These are phyloP conservation scores for Hypoxylon intermedium DNA, from an alignment of 495 filamentous ascomycete genomes.

Conservation along the genomic window DNA sequence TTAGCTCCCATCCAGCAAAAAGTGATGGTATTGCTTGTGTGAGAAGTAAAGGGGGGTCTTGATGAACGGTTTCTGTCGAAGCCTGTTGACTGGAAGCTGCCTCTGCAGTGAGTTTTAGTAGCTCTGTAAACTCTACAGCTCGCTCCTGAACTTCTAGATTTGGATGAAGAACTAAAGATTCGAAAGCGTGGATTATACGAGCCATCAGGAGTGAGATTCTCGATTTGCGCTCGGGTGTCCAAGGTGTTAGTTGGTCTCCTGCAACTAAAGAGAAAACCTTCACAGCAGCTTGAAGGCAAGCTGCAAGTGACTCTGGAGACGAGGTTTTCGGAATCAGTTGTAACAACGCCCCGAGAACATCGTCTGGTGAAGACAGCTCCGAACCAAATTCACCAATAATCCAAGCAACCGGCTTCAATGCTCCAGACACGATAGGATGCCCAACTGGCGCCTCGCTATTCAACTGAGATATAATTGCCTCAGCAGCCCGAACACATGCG, in stretches of 20 bases:
- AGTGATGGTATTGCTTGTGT: slow-evolving; percentile 87
- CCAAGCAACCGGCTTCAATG: slow-evolving; percentile 79
- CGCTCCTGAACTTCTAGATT: slow-evolving; percentile 95
- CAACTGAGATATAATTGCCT: slow-evolving; percentile 67
- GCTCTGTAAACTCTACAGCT: slow-evolving; percentile 87
- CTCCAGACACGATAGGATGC: slow-evolving; percentile 56
- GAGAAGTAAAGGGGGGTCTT: slow-evolving; percentile 78
- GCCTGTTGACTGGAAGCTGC: slow-evolving; percentile 70
- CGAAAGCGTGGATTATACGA: slow-evolving; percentile 79
- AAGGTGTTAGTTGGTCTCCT: slow-evolving; percentile 59
- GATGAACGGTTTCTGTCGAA: slow-evolving; percentile 58
- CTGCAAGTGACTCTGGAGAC: slow-evolving; percentile 65
- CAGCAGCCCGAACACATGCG: slow-evolving; percentile 82
- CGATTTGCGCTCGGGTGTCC: slow-evolving; percentile 71
- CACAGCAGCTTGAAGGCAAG: slow-evolving; percentile 84
- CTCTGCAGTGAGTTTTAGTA: slow-evolving; percentile 84
- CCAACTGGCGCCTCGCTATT: slow-evolving; percentile 50
- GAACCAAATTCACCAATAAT: slow-evolving; percentile 85
- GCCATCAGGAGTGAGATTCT: slow-evolving; percentile 76
- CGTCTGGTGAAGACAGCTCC: slow-evolving; percentile 68
- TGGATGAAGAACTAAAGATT: slow-evolving; percentile 77
- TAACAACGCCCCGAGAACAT: slow-evolving; percentile 73
- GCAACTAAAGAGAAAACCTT: slow-evolving; percentile 80
- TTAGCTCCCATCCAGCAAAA: slow-evolving; percentile 84
- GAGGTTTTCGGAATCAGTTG: slow-evolving; percentile 67